Evolutionary conservation across 2,329 filamentous ascomycete species (phyloP), one percentile per base, ranked within the genome.

Genomic region (Scedosporium apiospermum): DNA sequence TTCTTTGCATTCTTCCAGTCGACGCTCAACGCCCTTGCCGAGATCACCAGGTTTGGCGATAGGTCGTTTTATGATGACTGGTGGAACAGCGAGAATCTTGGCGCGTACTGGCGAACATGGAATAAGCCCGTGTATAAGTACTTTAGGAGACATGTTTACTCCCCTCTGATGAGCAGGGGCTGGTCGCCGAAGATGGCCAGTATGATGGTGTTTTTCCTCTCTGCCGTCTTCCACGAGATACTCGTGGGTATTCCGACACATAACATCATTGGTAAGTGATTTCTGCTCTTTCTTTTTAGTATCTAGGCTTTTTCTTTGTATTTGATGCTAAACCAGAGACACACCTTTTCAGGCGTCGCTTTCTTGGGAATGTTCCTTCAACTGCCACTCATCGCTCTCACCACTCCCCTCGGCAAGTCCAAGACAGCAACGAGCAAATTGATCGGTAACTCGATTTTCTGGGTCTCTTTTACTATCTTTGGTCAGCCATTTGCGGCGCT

Each of bases 1-100:
- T 99, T 99, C 81, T 98, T 97, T 70, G 95, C 93, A 2, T 77
- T 98, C 14, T 99, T 99, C 77, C 95, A 99, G 71, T 93, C 90
- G 1, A 88, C 90, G 65, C 79, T 99, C 59, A 99, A 99, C 70
- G 91, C 91, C 0, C 79, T 98, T 21, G 93, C 93, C 3, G 95
- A 99, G 74, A 78, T 98, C 12, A 89, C 91, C 79, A 83, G 84
- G 53, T 99, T 99, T 70, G 95, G 89, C 18, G 95, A 99, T 73
- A 85, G 95, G 34, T 89, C 93, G 61, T 99, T 99, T 74, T 99
- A 99, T 74, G 88, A 90, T 44, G 92, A 96, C 71, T 99, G 95
- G 95, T 99, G 95, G 95, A 99, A 99, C 71, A 91, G 88, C 66
- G 87, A 88, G 62, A 92, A 88, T 67, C 80, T 98, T 6, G 90